Evolutionary conservation across 495 filamentous ascomycete genomes (phyloP).

Genomic region (Daldinia loculata): DNA sequence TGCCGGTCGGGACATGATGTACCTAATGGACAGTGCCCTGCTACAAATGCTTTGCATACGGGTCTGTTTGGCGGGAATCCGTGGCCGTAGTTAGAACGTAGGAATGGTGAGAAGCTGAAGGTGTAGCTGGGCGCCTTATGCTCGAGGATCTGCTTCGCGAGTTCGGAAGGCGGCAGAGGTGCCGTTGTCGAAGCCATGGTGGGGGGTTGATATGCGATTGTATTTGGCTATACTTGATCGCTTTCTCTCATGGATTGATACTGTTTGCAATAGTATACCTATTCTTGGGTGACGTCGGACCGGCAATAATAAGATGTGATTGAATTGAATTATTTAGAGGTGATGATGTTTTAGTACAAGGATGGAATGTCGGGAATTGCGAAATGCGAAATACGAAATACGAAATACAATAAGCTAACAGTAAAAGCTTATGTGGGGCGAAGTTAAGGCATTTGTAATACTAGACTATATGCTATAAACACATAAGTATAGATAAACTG

Average conservation of each 20-base stretch:
- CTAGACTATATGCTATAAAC: neutral
- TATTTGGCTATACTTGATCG: neutral
- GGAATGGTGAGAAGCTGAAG: conserved; percentile 79
- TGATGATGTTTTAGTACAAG: neutral
- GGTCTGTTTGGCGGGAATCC: conserved; percentile 76
- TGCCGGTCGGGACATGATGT: conserved; percentile 73
- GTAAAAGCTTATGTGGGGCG: conserved; percentile 32
- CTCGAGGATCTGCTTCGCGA: conserved; percentile 57
- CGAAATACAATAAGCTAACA: neutral
- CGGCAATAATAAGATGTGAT: neutral
- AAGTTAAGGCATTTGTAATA: neutral
- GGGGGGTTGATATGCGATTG: neutral
- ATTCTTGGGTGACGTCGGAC: neutral
- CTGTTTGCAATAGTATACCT: neutral
- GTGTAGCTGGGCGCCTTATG: conserved; percentile 65
- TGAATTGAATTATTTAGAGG: neutral
- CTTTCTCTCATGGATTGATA: neutral
- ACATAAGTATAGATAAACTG: conserved; percentile 12
- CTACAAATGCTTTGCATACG: conserved; percentile 77
- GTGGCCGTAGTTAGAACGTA: conserved; percentile 78
- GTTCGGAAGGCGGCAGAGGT: conserved; percentile 43
- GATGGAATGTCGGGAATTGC: conserved; percentile 3
- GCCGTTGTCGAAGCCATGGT: conserved; percentile 19
- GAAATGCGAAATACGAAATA: too few species aligned
- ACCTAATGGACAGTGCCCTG: conserved; percentile 80